These are phyloP conservation scores for Sporothrix humicola DNA, from an alignment of 2,329 filamentous ascomycete species.

Conservation along the genomic window DNA sequence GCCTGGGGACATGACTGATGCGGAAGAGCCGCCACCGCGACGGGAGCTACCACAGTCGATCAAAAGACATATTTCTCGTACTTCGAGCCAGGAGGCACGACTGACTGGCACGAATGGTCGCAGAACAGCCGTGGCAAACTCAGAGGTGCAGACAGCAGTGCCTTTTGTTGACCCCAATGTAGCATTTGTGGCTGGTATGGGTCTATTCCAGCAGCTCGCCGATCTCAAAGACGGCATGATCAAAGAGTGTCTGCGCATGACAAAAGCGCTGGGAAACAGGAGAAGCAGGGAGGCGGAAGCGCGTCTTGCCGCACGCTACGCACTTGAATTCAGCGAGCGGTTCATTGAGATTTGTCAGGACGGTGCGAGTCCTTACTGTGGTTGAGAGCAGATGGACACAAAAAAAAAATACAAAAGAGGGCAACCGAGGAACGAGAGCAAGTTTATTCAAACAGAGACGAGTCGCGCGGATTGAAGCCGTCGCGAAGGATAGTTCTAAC, in stretches of 20 bases:
- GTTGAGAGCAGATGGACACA: no score
- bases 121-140: neutral
- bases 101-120: neutral
- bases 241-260: constrained; percentile 33
- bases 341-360: constrained; percentile 24
- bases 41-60: constrained; percentile 34
- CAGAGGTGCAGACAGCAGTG: constrained; percentile 32
- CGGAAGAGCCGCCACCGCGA: constrained; percentile 34
- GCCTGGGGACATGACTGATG: neutral
- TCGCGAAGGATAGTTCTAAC: no score
- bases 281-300: constrained; percentile 31
- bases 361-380: neutral
- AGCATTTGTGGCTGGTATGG: constrained; percentile 25
- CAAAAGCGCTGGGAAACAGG: constrained; percentile 12
- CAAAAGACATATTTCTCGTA: constrained; percentile 32
- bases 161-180: constrained; percentile 1
- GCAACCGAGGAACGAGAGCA: no score
- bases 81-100: constrained; percentile 28
- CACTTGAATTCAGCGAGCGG: constrained; percentile 27
- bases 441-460: neutral
- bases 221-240: constrained; percentile 31
- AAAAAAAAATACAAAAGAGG: no score
- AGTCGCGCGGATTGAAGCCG: no score
- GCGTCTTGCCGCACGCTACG: constrained; percentile 33
- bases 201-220: constrained; percentile 28